Percentiles rank a stretch among this genome's conserved stretches.
phyloP scores from a whole-genome alignment of 176 grass and related monocot species.

The Bothriochloa decipiens region DNA sequence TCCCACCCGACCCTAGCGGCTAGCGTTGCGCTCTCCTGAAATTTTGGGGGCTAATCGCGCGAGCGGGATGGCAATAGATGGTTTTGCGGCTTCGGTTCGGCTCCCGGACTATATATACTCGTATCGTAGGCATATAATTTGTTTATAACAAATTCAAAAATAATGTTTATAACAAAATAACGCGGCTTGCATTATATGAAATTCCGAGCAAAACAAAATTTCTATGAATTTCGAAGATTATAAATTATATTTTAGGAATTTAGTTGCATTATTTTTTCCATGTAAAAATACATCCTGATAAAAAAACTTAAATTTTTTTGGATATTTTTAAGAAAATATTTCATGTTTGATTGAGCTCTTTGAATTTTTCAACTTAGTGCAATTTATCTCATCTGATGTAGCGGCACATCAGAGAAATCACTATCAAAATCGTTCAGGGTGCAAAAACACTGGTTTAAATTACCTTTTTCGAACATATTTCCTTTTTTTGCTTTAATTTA shows the following conservation, averaged over 20 bases:
- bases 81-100: background rate
- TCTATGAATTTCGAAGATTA: too few relatives aligned
- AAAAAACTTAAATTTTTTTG: too few relatives aligned
- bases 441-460: background rate
- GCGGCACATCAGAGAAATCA: background rate
- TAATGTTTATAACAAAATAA: too few relatives aligned
- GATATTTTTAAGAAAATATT: too few relatives aligned
- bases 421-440: background rate
- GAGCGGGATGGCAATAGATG: background rate
- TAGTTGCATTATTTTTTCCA: too few relatives aligned
- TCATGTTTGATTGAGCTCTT: background rate
- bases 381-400: too few relatives aligned
- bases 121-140: too few relatives aligned
- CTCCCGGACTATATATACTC: background rate
- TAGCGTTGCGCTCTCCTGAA: background rate
- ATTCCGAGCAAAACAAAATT: too few relatives aligned
- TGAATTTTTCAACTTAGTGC: background rate
- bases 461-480: background rate
- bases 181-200: too few relatives aligned
- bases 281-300: too few relatives aligned
- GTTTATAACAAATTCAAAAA: too few relatives aligned
- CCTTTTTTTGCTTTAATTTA: background rate
- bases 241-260: too few relatives aligned
- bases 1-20: conserved; percentile 32
- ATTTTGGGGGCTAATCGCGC: background rate